phyloP scores from a whole-genome alignment of 1,284 basidiomycete species.

The Salmacisia buchloeana region DNA sequence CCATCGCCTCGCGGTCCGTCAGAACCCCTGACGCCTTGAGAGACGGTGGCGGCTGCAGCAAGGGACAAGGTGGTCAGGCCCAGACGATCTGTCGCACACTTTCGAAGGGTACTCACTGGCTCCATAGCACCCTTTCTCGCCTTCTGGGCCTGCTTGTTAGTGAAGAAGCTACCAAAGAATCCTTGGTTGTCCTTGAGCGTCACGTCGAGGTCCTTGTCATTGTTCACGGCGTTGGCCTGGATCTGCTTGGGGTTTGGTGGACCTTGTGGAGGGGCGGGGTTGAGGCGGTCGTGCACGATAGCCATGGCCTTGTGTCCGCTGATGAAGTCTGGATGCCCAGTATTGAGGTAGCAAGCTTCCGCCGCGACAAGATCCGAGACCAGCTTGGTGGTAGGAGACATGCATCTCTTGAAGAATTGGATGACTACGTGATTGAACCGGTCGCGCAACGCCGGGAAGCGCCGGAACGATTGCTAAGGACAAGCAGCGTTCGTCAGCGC shows the following conservation, averaged over 20 bases:
- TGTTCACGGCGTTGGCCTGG: slow-evolving; percentile 66
- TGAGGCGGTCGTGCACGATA: slow-evolving; percentile 73
- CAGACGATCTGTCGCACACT: slow-evolving; percentile 3
- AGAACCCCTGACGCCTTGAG: slow-evolving; percentile 89
- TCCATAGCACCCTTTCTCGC: slow-evolving; percentile 68
- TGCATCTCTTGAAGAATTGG: slow-evolving; percentile 88
- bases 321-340: slow-evolving; percentile 97
- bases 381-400: slow-evolving; percentile 90
- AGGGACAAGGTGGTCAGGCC: slow-evolving; percentile 31
- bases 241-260: slow-evolving; percentile 38
- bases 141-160: slow-evolving; percentile 61
- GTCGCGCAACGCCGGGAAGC: slow-evolving; percentile 87
- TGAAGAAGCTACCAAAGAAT: slow-evolving; percentile 95
- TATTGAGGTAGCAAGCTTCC: slow-evolving; percentile 64
- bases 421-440: slow-evolving; percentile 91
- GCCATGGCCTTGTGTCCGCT: slow-evolving; percentile 94
- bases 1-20: slow-evolving; percentile 92
- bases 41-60: slow-evolving; percentile 67
- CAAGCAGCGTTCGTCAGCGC: no score
- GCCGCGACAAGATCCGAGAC: slow-evolving; percentile 80
- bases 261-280: slow-evolving; percentile 52
- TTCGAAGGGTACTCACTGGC: slow-evolving; percentile 53
- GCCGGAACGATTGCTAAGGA: slow-evolving; percentile 78
- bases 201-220: slow-evolving; percentile 87
- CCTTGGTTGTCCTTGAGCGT: slow-evolving; percentile 72